Evolutionary conservation across 2,329 filamentous ascomycete species (phyloP).

Genomic region (Penicillium brasilianum): DNA sequence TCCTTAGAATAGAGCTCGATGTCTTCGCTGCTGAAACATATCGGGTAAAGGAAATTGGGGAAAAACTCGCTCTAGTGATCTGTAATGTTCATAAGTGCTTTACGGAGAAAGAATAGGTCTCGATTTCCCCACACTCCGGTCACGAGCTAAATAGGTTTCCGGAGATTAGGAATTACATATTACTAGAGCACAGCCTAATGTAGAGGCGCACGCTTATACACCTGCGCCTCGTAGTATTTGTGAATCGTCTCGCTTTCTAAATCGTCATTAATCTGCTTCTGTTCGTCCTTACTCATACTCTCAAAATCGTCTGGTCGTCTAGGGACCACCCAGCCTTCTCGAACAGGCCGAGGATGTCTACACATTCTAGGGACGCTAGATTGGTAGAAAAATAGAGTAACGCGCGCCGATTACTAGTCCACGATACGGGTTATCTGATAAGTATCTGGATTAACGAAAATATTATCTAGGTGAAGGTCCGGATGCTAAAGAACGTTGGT

Average conservation of each 20-base stretch:
- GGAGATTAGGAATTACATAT: slow-evolving; percentile 23
- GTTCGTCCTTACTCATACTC: slow-evolving; percentile 29
- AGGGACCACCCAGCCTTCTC: slow-evolving; percentile 39
- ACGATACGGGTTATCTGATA: slow-evolving; percentile 33
- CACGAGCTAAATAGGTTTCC: slow-evolving; percentile 41
- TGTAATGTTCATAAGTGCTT: slow-evolving; percentile 33
- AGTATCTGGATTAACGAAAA: slow-evolving; percentile 36
- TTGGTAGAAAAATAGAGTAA: slow-evolving; percentile 37
- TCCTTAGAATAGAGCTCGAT: slow-evolving; percentile 34
- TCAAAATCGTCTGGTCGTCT: slow-evolving; percentile 37
- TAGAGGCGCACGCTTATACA: slow-evolving; percentile 34
- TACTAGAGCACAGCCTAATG: slow-evolving; percentile 38
- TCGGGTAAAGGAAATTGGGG: slow-evolving; percentile 27
- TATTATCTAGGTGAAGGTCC: slow-evolving; percentile 36
- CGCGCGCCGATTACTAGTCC: slow-evolving; percentile 33
- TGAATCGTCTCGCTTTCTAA: slow-evolving; percentile 41
- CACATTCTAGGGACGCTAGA: slow-evolving; percentile 37
- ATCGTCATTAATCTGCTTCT: slow-evolving; percentile 34
- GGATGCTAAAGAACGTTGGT: slow-evolving; percentile 36
- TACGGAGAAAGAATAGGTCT: slow-evolving; percentile 41
- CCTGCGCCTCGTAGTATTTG: slow-evolving; percentile 43
- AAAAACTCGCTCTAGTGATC: slow-evolving; percentile 32
- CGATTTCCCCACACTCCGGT: slow-evolving; percentile 40
- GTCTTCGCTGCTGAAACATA: slow-evolving; percentile 31
- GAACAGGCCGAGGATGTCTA: slow-evolving; percentile 34